These are phyloP conservation scores for Pestalotiopsis sp. DNA, from an alignment of 2,329 filamentous ascomycete species.

Conservation along the genomic window DNA sequence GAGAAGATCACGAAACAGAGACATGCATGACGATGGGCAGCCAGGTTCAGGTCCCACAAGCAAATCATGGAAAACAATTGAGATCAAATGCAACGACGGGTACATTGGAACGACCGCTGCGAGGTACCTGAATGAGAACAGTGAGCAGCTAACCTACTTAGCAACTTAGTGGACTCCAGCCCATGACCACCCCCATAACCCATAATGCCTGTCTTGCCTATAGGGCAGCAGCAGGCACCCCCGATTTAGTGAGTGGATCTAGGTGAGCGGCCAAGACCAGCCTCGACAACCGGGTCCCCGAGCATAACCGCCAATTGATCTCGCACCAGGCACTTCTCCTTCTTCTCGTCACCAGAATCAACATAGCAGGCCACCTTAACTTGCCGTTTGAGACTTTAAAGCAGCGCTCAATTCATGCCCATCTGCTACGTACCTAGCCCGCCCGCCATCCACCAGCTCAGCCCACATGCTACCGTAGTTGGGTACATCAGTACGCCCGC, in stretches of 20 bases:
- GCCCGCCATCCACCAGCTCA: neutral
- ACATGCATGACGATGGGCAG: neutral
- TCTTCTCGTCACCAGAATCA: neutral
- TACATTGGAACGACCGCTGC: neutral
- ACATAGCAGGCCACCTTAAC: neutral
- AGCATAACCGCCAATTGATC: constrained; percentile 6
- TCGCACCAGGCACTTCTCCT: neutral
- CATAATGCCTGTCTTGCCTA: neutral
- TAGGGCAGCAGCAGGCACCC: neutral
- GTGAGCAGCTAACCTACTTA: neutral
- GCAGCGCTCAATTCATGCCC: constrained; percentile 12
- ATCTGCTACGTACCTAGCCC: constrained; percentile 28
- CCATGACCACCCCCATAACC: neutral
- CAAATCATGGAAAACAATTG: neutral
- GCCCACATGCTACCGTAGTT: neutral
- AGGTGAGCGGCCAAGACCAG: neutral
- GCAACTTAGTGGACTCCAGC: neutral
- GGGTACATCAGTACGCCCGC: neutral
- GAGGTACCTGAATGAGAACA: neutral
- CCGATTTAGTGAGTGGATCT: constrained; percentile 2
- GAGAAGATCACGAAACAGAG: neutral
- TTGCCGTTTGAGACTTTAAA: neutral
- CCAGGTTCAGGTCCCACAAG: neutral
- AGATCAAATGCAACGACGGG: neutral
- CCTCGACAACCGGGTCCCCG: neutral